Evolutionary conservation across 2,329 filamentous ascomycete genomes (phyloP).

Genomic region (Colletotrichum sidae): DNA sequence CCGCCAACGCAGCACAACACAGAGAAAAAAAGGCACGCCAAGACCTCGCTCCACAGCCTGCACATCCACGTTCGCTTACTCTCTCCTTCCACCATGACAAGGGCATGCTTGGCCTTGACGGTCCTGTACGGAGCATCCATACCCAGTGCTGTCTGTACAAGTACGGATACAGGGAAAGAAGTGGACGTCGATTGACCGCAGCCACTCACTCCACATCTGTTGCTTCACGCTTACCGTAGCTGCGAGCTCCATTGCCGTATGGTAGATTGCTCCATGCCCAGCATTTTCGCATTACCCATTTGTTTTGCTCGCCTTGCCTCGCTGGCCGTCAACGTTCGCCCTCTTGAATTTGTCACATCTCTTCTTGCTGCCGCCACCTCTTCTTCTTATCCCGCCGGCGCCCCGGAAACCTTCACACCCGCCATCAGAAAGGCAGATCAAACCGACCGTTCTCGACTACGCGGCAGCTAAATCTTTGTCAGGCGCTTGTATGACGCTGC

Average conservation of each 20-base stretch:
- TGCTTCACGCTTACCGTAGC: too few relatives aligned
- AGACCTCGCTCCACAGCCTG: constrained; percentile 1
- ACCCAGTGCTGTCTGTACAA: too few relatives aligned
- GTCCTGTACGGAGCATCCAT: too few relatives aligned
- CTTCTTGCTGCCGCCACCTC: not conserved
- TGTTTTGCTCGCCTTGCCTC: constrained; percentile 4
- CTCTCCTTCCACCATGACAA: not conserved
- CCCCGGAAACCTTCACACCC: not conserved
- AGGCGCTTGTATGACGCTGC: constrained; percentile 32
- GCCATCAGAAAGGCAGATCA: not conserved
- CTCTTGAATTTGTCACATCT: constrained; percentile 7
- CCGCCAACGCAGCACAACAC: constrained; percentile 10
- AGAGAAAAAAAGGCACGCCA: not conserved
- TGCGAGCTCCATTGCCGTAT: too few relatives aligned
- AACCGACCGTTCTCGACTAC: constrained; percentile 3
- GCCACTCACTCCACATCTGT: too few relatives aligned
- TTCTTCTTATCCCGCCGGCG: constrained; percentile 1
- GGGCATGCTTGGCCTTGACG: too few relatives aligned
- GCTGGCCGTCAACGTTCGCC: constrained; percentile 21
- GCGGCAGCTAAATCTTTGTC: constrained; percentile 5
- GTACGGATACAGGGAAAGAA: too few relatives aligned
- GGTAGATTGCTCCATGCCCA: constrained; percentile 11
- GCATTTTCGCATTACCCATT: constrained; percentile 26
- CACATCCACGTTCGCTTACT: not conserved
- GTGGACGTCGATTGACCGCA: too few relatives aligned